These are phyloP conservation scores for Phoenix dactylifera DNA, from an alignment of 176 grass and related monocot genomes.

Conservation along the genomic window DNA sequence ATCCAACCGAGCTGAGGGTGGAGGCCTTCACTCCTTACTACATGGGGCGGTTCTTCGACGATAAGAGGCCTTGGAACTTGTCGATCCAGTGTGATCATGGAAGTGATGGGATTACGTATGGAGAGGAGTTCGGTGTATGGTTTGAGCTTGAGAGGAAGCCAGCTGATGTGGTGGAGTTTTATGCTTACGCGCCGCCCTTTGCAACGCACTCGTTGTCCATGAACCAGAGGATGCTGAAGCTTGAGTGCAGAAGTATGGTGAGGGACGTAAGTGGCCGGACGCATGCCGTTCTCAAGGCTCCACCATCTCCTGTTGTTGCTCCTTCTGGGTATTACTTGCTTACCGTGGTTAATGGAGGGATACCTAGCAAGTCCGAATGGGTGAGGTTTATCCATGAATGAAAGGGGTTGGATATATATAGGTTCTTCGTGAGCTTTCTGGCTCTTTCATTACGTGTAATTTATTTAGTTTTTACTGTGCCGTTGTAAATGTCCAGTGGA, in stretches of 20 bases:
- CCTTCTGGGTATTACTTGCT: conserved; percentile 34
- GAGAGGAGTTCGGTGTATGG: conserved; percentile 8
- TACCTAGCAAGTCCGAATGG: conserved; percentile 36
- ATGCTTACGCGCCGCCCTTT: conserved; percentile 22
- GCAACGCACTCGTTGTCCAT: conserved; percentile 36
- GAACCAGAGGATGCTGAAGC: conserved; percentile 31
- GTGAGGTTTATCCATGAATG: conserved; percentile 26
- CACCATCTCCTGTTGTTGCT: conserved; percentile 24
- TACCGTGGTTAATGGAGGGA: conserved; percentile 30
- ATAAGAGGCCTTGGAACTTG: neutral
- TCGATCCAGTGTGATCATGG: neutral
- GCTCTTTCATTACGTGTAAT: too few relatives aligned
- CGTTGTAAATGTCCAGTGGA: too few relatives aligned
- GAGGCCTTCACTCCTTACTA: conserved; percentile 33
- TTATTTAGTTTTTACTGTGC: too few relatives aligned
- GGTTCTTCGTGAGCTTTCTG: too few relatives aligned
- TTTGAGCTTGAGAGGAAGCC: conserved; percentile 8
- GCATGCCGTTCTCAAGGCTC: conserved; percentile 16
- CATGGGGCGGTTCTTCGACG: conserved; percentile 7
- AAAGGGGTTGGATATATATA: neutral
- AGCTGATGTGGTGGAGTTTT: conserved; percentile 12
- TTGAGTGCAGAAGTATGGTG: conserved; percentile 6
- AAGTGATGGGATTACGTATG: conserved; percentile 3
- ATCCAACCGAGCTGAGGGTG: conserved; percentile 34
- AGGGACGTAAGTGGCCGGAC: neutral